Percentiles rank a stretch among this genome's conserved stretches.
phyloP scores from a whole-genome alignment of 2,329 filamentous ascomycete species.

The Ceratocystis huliohia region DNA sequence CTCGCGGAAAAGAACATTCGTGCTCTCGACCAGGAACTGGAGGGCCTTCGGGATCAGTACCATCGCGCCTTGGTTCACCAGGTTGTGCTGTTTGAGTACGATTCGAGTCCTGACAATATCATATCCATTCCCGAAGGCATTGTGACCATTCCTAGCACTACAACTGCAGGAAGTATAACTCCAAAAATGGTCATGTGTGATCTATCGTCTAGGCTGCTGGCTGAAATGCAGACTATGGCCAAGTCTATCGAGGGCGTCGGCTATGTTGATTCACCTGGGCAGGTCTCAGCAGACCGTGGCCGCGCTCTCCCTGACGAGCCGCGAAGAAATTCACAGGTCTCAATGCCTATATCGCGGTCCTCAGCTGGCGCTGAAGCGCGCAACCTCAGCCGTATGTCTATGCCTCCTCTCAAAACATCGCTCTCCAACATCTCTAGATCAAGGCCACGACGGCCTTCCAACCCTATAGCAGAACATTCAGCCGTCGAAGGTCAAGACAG shows the following conservation, averaged over 20 bases:
- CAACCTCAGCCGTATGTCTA: constrained; percentile 61
- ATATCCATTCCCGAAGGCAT: constrained; percentile 54
- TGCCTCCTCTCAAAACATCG: constrained; percentile 52
- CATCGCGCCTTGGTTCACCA: constrained; percentile 66
- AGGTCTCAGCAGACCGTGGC: constrained; percentile 29
- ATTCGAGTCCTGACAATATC: constrained; percentile 34
- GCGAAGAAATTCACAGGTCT: constrained; percentile 45
- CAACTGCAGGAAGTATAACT: constrained; percentile 52
- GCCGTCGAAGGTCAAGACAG: constrained; percentile 28
- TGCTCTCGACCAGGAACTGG: constrained; percentile 52
- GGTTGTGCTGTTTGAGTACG: constrained; percentile 67
- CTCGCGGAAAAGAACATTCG: constrained; percentile 44
- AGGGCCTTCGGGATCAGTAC: constrained; percentile 58
- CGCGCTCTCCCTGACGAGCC: constrained; percentile 25
- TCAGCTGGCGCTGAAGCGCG: constrained; percentile 43
- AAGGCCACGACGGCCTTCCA: constrained; percentile 34
- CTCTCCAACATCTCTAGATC: neutral
- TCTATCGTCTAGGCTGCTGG: constrained; percentile 58
- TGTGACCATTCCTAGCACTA: constrained; percentile 53
- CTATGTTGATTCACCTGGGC: constrained; percentile 63
- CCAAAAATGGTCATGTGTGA: constrained; percentile 64
- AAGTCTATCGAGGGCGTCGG: constrained; percentile 60
- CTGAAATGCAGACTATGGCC: constrained; percentile 62
- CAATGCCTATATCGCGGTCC: constrained; percentile 35
- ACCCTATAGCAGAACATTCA: constrained; percentile 30